Percentiles rank a stretch among this genome's conserved stretches.
Conservation (phyloP, 345 rosid species). For the Gossypium raimondii region DNA sequence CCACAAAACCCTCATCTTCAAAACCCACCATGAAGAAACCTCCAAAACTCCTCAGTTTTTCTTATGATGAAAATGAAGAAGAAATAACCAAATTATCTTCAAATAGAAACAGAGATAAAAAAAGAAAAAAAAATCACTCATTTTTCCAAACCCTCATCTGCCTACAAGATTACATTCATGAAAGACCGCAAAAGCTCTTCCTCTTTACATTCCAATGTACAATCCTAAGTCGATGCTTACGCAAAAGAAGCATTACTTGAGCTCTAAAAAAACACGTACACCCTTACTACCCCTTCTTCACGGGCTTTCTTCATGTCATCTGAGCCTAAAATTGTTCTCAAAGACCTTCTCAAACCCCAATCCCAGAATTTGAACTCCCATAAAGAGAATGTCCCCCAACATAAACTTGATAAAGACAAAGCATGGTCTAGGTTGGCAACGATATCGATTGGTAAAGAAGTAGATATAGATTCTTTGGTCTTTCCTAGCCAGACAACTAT, state of each 20-base stretch:
- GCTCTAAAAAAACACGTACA: slow-evolving; percentile 73
- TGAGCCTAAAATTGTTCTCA: neutral
- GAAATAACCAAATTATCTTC: slow-evolving; percentile 29
- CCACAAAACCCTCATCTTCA: slow-evolving; percentile 30
- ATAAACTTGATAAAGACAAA: slow-evolving; percentile 17
- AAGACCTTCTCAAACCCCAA: slow-evolving; percentile 34
- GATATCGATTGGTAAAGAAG: slow-evolving; percentile 23
- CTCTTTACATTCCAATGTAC: slow-evolving; percentile 38
- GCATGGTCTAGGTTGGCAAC: slow-evolving; percentile 29
- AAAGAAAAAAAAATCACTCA: neutral
- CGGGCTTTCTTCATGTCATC: neutral
- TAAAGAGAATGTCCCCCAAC: slow-evolving; percentile 8
- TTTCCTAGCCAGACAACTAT: neutral
- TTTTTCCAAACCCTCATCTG: slow-evolving; percentile 30
- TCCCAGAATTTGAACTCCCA: slow-evolving; percentile 31
- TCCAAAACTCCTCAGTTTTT: slow-evolving; percentile 68
- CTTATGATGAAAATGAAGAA: slow-evolving; percentile 69
- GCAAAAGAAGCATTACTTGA: slow-evolving; percentile 81
- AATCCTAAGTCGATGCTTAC: slow-evolving; percentile 43
- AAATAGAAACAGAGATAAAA: neutral
- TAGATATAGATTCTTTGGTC: neutral
- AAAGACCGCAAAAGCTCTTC: slow-evolving; percentile 41
- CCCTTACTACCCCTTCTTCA: slow-evolving; percentile 43
- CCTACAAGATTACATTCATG: slow-evolving; percentile 54
- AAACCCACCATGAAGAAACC: slow-evolving; percentile 60